phyloP scores from a whole-genome alignment of 176 grass and related monocot genomes.

The Carex cristatella region DNA sequence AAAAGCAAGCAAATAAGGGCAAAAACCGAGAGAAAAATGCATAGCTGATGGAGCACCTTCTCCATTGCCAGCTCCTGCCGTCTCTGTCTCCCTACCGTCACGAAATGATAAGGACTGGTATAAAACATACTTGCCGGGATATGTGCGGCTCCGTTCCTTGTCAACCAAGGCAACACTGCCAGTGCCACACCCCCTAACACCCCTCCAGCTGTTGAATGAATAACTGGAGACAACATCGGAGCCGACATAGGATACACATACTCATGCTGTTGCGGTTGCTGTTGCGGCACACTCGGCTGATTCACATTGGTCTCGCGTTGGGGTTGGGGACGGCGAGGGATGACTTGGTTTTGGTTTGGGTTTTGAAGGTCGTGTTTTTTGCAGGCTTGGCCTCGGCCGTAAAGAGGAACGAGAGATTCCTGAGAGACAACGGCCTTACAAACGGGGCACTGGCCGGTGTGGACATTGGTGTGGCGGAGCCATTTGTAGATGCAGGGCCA shows the following conservation, averaged over 20 bases:
- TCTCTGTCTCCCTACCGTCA: conserved; percentile 32
- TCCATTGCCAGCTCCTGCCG: conserved; percentile 53
- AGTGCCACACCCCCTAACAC: conserved; percentile 42
- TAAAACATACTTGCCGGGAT: conserved; percentile 25
- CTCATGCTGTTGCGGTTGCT: background rate
- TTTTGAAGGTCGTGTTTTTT: conserved; percentile 15
- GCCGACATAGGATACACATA: background rate
- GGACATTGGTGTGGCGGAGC: conserved; percentile 39
- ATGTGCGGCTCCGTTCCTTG: conserved; percentile 25
- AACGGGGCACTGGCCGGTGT: conserved; percentile 48
- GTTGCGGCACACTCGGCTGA: background rate
- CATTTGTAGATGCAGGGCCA: conserved; percentile 99
- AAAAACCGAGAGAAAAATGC: conserved; percentile 62
- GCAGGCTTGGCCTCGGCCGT: conserved; percentile 57
- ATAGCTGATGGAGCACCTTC: conserved; percentile 73
- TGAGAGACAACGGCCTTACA: conserved; percentile 58
- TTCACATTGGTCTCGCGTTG: conserved; percentile 12
- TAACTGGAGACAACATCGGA: conserved; percentile 13
- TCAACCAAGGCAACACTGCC: conserved; percentile 46
- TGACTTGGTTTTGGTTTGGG: background rate
- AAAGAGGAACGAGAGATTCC: conserved; percentile 69
- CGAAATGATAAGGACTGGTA: conserved; percentile 33
- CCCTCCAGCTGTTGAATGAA: conserved; percentile 48
- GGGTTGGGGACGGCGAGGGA: conserved; percentile 41
- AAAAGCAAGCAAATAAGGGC: conserved; percentile 57